Conservation (phyloP, 805 yeast species). For the Metschnikowia gelsemii region DNA sequence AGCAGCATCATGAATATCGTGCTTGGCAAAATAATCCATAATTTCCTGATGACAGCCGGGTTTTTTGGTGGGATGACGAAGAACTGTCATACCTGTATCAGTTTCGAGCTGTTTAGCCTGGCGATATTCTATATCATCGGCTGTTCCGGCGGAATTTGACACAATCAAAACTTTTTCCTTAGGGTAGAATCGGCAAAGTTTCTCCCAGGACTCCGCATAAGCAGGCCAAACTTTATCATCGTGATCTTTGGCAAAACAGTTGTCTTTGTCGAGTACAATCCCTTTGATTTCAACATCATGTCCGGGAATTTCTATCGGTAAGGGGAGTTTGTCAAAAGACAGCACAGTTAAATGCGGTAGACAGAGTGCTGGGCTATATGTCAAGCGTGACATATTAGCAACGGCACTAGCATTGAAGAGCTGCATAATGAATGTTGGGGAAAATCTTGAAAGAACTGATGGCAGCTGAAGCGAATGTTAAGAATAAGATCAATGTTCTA, state of each 20-base stretch:
- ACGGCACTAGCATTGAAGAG: constrained; percentile 75
- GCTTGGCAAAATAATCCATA: constrained; percentile 51
- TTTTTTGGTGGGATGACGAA: constrained; percentile 72
- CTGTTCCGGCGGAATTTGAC: constrained; percentile 90
- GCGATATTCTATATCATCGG: constrained; percentile 58
- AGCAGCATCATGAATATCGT: constrained; percentile 47
- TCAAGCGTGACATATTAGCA: constrained; percentile 58
- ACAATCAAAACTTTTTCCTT: constrained; percentile 68
- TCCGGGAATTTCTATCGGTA: constrained; percentile 47
- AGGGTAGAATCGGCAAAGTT: constrained; percentile 57
- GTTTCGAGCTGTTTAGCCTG: constrained; percentile 65
- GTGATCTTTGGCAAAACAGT: constrained; percentile 86
- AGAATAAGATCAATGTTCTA: neutral
- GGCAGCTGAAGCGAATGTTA: neutral
- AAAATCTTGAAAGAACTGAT: neutral
- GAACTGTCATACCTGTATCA: constrained; percentile 65
- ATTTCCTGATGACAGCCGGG: constrained; percentile 80
- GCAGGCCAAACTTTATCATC: constrained; percentile 78
- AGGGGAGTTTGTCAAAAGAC: constrained; percentile 58
- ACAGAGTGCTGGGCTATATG: constrained; percentile 64
- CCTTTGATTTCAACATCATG: constrained; percentile 53
- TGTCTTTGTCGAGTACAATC: constrained; percentile 89
- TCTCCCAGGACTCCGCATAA: constrained; percentile 55
- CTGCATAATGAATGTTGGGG: constrained; percentile 13
- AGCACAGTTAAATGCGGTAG: constrained; percentile 59